phyloP scores from a whole-genome alignment of 805 yeast genomes.

The Candida multigemmis region DNA sequence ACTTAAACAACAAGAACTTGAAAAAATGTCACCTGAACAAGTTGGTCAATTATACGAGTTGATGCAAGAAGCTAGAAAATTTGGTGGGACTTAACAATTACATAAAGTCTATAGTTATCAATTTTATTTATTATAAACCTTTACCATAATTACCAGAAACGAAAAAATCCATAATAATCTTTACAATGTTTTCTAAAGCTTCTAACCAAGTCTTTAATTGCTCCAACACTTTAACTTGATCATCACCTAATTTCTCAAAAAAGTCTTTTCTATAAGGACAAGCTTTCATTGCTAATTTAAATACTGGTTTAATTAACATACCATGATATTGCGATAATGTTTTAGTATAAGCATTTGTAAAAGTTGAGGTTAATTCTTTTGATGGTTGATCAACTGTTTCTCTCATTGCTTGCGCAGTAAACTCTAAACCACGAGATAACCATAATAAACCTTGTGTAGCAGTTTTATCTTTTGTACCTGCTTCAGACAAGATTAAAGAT shows the following conservation, averaged over 20 bases:
- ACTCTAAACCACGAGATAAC: constrained; percentile 79
- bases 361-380: constrained; percentile 63
- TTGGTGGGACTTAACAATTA: constrained; percentile 6
- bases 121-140: constrained; percentile 70
- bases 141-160: constrained; percentile 80
- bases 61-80: constrained; percentile 59
- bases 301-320: constrained; percentile 74
- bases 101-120: neutral
- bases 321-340: constrained; percentile 78
- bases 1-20: constrained; percentile 56
- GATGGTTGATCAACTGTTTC: constrained; percentile 60
- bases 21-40: constrained; percentile 87
- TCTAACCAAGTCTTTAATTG: constrained; percentile 68
- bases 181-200: constrained; percentile 69
- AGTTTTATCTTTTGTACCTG: constrained; percentile 53
- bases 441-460: constrained; percentile 90
- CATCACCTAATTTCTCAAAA: constrained; percentile 72
- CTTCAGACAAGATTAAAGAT: constrained; percentile 67
- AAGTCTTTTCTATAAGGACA: constrained; percentile 87
- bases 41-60: constrained; percentile 70
- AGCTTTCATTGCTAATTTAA: constrained; percentile 91
- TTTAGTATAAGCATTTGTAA: constrained; percentile 76
- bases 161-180: constrained; percentile 64
- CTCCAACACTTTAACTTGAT: constrained; percentile 53
- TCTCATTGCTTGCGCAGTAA: constrained; percentile 85